Evolutionary conservation across 768 basidiomycete genomes (phyloP).

Genomic region (Hortiboletus campestris): DNA sequence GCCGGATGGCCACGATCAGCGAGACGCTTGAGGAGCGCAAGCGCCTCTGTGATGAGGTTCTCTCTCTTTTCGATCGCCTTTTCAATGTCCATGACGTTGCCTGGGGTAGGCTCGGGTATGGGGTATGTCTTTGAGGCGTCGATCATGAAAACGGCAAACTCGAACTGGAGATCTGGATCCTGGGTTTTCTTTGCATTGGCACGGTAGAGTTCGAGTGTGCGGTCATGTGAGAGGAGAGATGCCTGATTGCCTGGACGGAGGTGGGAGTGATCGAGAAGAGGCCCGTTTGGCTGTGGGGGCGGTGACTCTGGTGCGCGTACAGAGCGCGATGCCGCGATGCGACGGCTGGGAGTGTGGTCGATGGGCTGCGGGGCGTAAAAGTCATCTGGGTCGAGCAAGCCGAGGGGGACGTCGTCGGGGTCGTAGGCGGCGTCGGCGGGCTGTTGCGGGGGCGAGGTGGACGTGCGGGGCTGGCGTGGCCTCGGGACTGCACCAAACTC

Average conservation of each 20-base stretch:
- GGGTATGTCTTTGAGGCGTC: conserved; percentile 92
- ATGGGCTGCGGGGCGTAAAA: conserved; percentile 28
- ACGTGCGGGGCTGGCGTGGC: conserved; percentile 12
- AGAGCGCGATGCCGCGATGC: conserved; percentile 49
- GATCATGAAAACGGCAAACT: conserved; percentile 98
- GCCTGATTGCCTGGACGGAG: conserved; percentile 91
- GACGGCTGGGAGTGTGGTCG: conserved; percentile 25
- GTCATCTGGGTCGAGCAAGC: conserved; percentile 41
- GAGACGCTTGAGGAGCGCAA: conserved; percentile 79
- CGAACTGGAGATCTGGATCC: conserved; percentile 96
- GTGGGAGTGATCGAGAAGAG: conserved; percentile 88
- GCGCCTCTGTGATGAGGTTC: conserved; percentile 87
- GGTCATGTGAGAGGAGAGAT: conserved; percentile 90
- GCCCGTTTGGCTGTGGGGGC: conserved; percentile 45
- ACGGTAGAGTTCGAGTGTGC: conserved; percentile 95
- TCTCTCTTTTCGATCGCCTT: conserved; percentile 80
- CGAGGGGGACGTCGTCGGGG: conserved; percentile 41
- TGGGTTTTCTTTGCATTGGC: conserved; percentile 98
- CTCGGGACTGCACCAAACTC: conserved; percentile 17
- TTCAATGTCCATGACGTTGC: conserved; percentile 79
- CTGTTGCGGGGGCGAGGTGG: conserved; percentile 25
- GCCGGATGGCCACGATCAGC: conserved; percentile 93
- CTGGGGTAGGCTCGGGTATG: conserved; percentile 65
- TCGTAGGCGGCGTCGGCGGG: conserved; percentile 35
- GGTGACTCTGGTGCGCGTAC: conserved; percentile 69